A percentile compares a stretch with the other conserved stretches of the same genome.
phyloP scores from a whole-genome alignment of 2,329 filamentous ascomycete species.

The Fusarium sp. region DNA sequence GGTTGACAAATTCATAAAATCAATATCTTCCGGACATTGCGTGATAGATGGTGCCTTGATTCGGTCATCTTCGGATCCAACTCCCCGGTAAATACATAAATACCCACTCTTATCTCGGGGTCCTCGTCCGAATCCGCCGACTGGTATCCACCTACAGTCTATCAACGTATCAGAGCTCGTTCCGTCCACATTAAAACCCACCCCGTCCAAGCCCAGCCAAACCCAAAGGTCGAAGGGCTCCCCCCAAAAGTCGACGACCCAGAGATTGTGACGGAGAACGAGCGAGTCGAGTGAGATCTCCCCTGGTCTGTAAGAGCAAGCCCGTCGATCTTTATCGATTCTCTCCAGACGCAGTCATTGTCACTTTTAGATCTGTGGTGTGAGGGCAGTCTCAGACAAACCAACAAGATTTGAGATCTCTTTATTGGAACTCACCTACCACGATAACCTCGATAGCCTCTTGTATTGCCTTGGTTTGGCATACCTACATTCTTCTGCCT shows the following conservation, averaged over 20 bases:
- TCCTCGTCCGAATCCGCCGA: slow-evolving; percentile 29
- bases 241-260: slow-evolving; percentile 33
- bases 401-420: slow-evolving; percentile 23
- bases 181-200: slow-evolving; percentile 14
- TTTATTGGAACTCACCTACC: slow-evolving; percentile 15
- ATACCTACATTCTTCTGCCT: slow-evolving; percentile 23
- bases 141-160: background rate
- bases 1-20: slow-evolving; percentile 14
- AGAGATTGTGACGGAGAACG: slow-evolving; percentile 28
- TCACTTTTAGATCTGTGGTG: slow-evolving; percentile 11
- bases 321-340: slow-evolving; percentile 34
- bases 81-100: slow-evolving; percentile 18
- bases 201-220: slow-evolving; percentile 24
- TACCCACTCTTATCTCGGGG: slow-evolving; percentile 27
- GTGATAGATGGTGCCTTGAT: background rate
- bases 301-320: slow-evolving; percentile 40
- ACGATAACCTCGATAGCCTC: background rate
- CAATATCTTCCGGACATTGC: background rate
- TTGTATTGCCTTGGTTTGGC: slow-evolving; percentile 19
- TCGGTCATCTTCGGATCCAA: slow-evolving; percentile 18
- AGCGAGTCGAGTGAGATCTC: slow-evolving; percentile 36
- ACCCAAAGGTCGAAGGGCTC: slow-evolving; percentile 28
- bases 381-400: slow-evolving; percentile 9
- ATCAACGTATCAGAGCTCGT: slow-evolving; percentile 22
- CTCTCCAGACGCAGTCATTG: slow-evolving; percentile 6